phyloP scores from a whole-genome alignment of 2,329 filamentous ascomycete species.

The Claviceps sp. region DNA sequence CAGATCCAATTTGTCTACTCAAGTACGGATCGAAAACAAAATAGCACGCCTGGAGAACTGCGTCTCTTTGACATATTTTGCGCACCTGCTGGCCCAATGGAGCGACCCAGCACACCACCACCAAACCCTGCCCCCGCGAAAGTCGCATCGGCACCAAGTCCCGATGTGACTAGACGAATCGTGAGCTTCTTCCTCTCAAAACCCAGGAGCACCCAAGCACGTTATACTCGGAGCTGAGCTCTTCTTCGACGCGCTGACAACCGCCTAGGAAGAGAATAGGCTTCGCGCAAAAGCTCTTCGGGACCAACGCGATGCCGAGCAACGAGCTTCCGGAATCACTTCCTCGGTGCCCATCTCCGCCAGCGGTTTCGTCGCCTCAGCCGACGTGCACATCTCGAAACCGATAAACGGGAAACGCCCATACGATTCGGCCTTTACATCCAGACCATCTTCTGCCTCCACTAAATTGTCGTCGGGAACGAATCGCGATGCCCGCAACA shows the following conservation, averaged over 20 bases:
- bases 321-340: conserved; percentile 29
- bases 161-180: conserved; percentile 41
- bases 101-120: conserved; percentile 30
- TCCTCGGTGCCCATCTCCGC: conserved; percentile 35
- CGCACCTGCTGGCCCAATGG: conserved; percentile 22
- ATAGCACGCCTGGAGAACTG: no score
- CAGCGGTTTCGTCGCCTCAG: conserved; percentile 60
- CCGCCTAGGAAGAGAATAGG: conserved; percentile 64
- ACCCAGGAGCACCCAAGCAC: neutral
- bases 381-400: conserved; percentile 43
- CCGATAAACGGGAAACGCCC: conserved; percentile 50
- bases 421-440: conserved; percentile 45
- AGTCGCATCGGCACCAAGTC: conserved; percentile 34
- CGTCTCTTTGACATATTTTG: neutral
- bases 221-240: neutral
- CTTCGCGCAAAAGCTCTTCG: conserved; percentile 80
- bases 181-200: conserved; percentile 18
- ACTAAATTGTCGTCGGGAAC: conserved; percentile 33
- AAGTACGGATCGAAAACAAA: no score
- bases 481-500: conserved; percentile 53
- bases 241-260: conserved; percentile 6
- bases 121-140: conserved; percentile 15
- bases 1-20: no score
- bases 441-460: conserved; percentile 10
- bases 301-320: conserved; percentile 55